Conservation (phyloP, 2,329 filamentous ascomycete species). For the Lizonia empirigonia region DNA sequence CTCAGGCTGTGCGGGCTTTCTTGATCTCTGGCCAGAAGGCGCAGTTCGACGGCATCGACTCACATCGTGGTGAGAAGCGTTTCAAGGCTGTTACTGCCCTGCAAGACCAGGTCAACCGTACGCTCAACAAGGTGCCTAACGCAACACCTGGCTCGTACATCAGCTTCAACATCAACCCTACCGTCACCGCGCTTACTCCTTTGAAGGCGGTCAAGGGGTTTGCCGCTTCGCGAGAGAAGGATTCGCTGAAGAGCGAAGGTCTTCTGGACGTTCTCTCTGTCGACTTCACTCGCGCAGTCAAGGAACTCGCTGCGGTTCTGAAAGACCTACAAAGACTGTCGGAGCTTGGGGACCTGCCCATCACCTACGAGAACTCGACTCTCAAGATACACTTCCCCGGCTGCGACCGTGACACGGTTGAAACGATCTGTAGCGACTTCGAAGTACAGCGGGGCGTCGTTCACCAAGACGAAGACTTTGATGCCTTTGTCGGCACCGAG, state of each 20-base stretch:
- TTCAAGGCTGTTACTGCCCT: constrained; percentile 78
- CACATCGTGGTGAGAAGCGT: constrained; percentile 71
- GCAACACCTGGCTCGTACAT: constrained; percentile 76
- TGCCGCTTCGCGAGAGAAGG: constrained; percentile 48
- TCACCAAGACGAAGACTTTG: constrained; percentile 78
- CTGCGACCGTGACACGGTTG: constrained; percentile 81
- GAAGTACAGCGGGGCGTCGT: constrained; percentile 82
- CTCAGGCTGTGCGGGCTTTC: constrained; percentile 88
- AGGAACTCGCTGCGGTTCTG: constrained; percentile 79
- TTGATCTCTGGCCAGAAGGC: constrained; percentile 88
- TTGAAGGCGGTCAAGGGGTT: constrained; percentile 65
- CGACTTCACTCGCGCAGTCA: constrained; percentile 85
- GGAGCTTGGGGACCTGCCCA: constrained; percentile 79
- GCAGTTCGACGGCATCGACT: constrained; percentile 78
- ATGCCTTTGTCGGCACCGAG: constrained; percentile 67
- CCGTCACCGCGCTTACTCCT: constrained; percentile 83
- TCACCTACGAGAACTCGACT: constrained; percentile 71
- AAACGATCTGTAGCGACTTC: constrained; percentile 82
- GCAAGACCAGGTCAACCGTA: constrained; percentile 73
- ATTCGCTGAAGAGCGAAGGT: constrained; percentile 78
- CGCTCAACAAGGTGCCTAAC: constrained; percentile 65
- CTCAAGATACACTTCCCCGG: constrained; percentile 89
- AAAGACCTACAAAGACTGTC: constrained; percentile 81
- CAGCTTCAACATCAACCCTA: constrained; percentile 87
- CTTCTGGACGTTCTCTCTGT: constrained; percentile 83